Percentiles rank a stretch among this genome's conserved stretches.
Evolutionary conservation across 345 rosid species (phyloP).

Genomic region (Pistacia vera): DNA sequence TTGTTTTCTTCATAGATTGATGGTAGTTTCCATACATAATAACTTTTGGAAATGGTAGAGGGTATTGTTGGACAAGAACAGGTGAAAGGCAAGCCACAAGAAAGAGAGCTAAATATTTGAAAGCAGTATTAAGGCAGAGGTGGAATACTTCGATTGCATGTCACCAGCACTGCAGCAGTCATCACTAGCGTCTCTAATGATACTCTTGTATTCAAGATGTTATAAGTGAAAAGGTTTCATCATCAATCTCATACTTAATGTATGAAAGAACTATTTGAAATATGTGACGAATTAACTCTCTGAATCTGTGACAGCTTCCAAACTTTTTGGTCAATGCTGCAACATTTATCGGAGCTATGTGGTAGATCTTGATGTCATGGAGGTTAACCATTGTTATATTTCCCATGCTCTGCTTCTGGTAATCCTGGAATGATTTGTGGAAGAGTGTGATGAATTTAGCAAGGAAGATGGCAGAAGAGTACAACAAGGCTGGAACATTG

Average conservation of each 20-base stretch:
- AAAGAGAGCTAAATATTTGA: no score
- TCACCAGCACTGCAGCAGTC: constrained; percentile 75
- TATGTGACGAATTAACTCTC: not conserved
- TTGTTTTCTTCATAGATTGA: no score
- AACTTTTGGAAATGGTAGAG: no score
- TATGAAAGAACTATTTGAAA: not conserved
- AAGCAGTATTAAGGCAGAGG: constrained; percentile 86
- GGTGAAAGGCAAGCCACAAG: no score
- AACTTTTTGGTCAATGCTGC: constrained; percentile 58
- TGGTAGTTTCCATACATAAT: no score
- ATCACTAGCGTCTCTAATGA: constrained; percentile 79
- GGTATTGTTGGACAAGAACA: no score
- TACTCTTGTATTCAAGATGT: constrained; percentile 74
- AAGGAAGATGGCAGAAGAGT: constrained; percentile 64
- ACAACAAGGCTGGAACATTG: constrained; percentile 73
- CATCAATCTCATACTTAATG: not conserved
- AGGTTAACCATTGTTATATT: constrained; percentile 68
- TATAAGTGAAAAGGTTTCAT: constrained; percentile 67
- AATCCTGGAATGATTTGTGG: constrained; percentile 82
- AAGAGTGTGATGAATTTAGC: constrained; percentile 60
- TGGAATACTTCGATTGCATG: constrained; percentile 78
- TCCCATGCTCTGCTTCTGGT: constrained; percentile 62
- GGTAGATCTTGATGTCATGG: constrained; percentile 63
- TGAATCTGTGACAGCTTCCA: constrained; percentile 52
- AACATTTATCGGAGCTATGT: constrained; percentile 64